These are phyloP conservation scores for Neoscytalidium dimidiatum DNA, from an alignment of 2,329 filamentous ascomycete species.

Conservation along the genomic window DNA sequence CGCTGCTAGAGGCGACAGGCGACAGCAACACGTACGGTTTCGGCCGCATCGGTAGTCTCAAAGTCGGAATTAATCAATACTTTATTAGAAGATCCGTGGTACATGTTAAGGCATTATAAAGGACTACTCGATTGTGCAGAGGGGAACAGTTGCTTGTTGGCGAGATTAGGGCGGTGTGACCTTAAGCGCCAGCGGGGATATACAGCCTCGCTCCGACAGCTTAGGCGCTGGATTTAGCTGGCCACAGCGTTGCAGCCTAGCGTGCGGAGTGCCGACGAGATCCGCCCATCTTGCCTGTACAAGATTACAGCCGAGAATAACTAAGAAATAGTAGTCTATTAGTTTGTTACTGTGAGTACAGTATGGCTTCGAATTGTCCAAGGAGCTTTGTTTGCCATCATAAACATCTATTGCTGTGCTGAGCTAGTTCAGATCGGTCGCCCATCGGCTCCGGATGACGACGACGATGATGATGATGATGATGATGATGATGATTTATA, in stretches of 20 bases:
- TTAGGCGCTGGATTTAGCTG: not conserved
- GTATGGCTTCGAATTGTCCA: no score
- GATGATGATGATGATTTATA: no score
- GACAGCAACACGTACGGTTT: constrained; percentile 35
- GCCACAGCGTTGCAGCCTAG: not conserved
- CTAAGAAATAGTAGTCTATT: no score
- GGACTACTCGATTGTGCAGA: not conserved
- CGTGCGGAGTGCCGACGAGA: not conserved
- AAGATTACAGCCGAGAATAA: no score
- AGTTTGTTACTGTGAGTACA: no score
- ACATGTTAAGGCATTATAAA: not conserved
- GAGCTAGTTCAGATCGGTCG: no score
- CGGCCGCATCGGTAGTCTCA: constrained; percentile 34
- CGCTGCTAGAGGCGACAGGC: constrained; percentile 20
- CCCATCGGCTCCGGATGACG: no score
- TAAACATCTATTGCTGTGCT: no score
- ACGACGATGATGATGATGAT: no score
- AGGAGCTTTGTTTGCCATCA: no score
- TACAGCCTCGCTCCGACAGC: not conserved
- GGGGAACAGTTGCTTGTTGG: not conserved
- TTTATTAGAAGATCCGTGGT: not conserved
- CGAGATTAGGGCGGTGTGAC: not conserved
- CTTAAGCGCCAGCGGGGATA: not conserved
- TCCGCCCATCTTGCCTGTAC: not conserved
- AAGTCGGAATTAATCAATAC: constrained; percentile 30